These are phyloP conservation scores for Cyberlindnera maclurae DNA, from an alignment of 805 yeast genomes.

Conservation along the genomic window DNA sequence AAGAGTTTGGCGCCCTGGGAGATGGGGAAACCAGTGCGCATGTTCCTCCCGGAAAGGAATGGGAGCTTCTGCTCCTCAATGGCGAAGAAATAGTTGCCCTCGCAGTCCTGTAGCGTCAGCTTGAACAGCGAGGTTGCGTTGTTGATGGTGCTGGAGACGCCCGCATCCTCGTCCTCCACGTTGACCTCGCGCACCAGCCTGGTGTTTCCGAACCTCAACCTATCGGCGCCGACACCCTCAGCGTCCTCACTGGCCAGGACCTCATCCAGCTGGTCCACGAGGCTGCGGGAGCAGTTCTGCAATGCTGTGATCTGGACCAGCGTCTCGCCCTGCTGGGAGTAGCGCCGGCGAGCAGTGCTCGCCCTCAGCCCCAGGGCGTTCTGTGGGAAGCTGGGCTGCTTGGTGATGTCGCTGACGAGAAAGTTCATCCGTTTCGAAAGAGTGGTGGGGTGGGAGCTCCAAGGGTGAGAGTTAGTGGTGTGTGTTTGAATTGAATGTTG, in stretches of 20 bases:
- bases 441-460: no score
- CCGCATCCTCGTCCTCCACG: conserved; percentile 32
- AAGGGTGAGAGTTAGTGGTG: no score
- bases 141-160: conserved; percentile 9
- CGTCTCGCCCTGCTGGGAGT: conserved; percentile 17
- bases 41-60: conserved; percentile 31
- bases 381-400: conserved; percentile 4
- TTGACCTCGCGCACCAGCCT: conserved; percentile 40
- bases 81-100: conserved; percentile 47
- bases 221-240: conserved; percentile 52
- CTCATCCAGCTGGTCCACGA: conserved; percentile 46
- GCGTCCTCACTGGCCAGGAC: conserved; percentile 47
- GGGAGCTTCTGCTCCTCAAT: conserved; percentile 47
- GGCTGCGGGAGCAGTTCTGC: conserved; percentile 46
- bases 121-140: conserved; percentile 34
- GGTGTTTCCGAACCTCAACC: conserved; percentile 29
- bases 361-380: conserved; percentile 19
- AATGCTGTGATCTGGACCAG: conserved; percentile 52
- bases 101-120: conserved; percentile 48
- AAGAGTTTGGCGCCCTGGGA: conserved; percentile 54
- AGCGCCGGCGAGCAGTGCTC: conserved; percentile 6
- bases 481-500: no score
- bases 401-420: conserved; percentile 11
- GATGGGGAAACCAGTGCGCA: conserved; percentile 28
- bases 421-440: no score